phyloP scores from a whole-genome alignment of 257 asterid species.

The Rubia yunnanensis region DNA sequence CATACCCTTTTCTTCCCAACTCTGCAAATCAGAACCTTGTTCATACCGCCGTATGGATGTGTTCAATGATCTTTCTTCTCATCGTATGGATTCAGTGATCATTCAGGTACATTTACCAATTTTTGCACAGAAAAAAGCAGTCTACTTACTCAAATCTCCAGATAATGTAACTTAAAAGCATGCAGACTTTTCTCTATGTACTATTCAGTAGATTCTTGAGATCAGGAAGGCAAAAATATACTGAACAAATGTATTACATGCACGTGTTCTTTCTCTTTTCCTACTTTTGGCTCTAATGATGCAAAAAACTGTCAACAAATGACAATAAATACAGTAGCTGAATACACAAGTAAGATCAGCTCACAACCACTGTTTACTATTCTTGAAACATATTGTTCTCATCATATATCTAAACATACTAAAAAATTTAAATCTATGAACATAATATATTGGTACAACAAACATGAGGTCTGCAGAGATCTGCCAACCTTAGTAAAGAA shows the following conservation, averaged over 20 bases:
- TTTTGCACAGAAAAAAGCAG: neutral
- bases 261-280: neutral
- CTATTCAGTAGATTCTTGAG: neutral
- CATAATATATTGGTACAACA: constrained; percentile 15
- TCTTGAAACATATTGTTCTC: constrained; percentile 12
- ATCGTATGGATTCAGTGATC: constrained; percentile 27
- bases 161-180: neutral
- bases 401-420: constrained; percentile 14
- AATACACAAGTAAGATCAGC: constrained; percentile 5
- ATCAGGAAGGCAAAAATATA: neutral
- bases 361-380: constrained; percentile 5
- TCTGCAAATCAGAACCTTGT: constrained; percentile 32
- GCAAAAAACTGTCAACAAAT: neutral
- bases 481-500: constrained; percentile 5
- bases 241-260: neutral
- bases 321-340: constrained; percentile 9
- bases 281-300: constrained; percentile 4
- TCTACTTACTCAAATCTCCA: neutral
- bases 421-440: constrained; percentile 26
- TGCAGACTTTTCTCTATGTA: neutral
- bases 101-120: constrained; percentile 6
- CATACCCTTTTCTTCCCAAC: constrained; percentile 76
- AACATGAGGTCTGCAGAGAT: constrained; percentile 8
- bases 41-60: constrained; percentile 18
- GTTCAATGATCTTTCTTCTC: constrained; percentile 23